phyloP scores from a whole-genome alignment of 1,284 basidiomycete genomes.

The Trichosporon inkin region DNA sequence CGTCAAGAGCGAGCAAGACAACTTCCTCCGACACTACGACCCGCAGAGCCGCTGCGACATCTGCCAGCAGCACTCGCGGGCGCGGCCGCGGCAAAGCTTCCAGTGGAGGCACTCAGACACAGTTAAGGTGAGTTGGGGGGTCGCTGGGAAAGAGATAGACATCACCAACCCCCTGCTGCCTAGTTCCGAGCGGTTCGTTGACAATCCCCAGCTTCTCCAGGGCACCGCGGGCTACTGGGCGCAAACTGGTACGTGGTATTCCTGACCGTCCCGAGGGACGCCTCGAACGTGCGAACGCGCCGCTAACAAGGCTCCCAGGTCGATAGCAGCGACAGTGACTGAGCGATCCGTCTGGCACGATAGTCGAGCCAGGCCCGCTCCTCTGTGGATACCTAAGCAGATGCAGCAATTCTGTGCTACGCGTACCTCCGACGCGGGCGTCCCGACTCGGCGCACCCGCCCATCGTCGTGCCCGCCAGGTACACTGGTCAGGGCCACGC shows the following conservation, averaged over 20 bases:
- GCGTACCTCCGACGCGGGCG: too few relatives aligned
- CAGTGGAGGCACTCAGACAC: constrained; percentile 1
- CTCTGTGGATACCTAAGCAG: background rate
- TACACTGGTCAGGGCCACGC: too few relatives aligned
- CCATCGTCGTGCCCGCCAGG: too few relatives aligned
- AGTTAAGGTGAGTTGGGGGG: background rate
- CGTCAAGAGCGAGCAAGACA: background rate
- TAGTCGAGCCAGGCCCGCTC: too few relatives aligned
- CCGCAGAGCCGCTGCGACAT: background rate
- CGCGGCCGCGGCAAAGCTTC: background rate
- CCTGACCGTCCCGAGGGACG: background rate
- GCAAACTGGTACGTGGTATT: background rate
- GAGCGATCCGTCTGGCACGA: background rate
- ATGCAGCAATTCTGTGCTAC: background rate
- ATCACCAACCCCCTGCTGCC: background rate
- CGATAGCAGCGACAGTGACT: constrained; percentile 4
- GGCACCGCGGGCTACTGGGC: background rate
- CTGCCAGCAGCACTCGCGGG: background rate
- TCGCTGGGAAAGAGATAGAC: too few relatives aligned
- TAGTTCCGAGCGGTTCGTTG: background rate
- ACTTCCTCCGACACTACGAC: background rate
- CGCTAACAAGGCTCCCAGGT: background rate
- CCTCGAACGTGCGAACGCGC: background rate
- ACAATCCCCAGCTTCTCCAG: background rate
- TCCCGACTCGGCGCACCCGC: too few relatives aligned